Evolutionary conservation across 441 rosid species (phyloP).

Genomic region (Bruguiera hainesii): DNA sequence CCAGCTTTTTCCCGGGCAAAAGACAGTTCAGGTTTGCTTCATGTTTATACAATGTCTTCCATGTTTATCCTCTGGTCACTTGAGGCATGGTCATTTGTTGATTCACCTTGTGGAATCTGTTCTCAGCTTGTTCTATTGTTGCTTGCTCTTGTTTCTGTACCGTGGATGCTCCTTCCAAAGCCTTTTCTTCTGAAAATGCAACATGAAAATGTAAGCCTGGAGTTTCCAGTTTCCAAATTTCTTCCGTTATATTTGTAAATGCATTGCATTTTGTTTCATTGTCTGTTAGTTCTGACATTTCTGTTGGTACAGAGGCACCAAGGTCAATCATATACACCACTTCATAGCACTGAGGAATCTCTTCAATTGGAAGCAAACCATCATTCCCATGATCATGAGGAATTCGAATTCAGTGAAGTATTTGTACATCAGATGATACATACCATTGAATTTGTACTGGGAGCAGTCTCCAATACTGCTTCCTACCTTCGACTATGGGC

Average conservation of each 20-base stretch:
- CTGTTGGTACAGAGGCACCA: conserved; percentile 61
- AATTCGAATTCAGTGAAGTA: conserved; percentile 91
- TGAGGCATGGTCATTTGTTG: not conserved
- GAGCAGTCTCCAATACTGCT: conserved; percentile 98
- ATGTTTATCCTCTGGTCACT: not conserved
- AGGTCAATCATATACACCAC: conserved; percentile 57
- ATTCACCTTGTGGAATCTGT: not conserved
- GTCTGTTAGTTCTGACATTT: conserved; percentile 16
- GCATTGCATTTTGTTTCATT: conserved; percentile 1
- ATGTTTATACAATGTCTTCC: not conserved
- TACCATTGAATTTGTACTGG: conserved; percentile 93
- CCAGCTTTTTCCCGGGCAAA: conserved; percentile 74
- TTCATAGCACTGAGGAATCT: conserved; percentile 59
- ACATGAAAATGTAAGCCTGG: conserved; percentile 57
- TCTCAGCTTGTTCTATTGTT: conserved; percentile 67
- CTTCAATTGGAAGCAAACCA: conserved; percentile 51
- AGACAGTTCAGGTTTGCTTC: conserved; percentile 56
- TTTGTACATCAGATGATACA: conserved; percentile 93
- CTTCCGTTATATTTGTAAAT: not conserved
- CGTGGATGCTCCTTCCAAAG: conserved; percentile 97
- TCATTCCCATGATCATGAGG: conserved; percentile 68
- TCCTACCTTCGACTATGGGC: conserved; percentile 98
- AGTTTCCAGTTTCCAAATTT: conserved; percentile 1
- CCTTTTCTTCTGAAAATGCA: conserved; percentile 85
- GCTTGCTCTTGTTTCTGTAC: conserved; percentile 81